phyloP scores from a whole-genome alignment of 495 filamentous ascomycete species.

The Tuber microsphaerosporum region DNA sequence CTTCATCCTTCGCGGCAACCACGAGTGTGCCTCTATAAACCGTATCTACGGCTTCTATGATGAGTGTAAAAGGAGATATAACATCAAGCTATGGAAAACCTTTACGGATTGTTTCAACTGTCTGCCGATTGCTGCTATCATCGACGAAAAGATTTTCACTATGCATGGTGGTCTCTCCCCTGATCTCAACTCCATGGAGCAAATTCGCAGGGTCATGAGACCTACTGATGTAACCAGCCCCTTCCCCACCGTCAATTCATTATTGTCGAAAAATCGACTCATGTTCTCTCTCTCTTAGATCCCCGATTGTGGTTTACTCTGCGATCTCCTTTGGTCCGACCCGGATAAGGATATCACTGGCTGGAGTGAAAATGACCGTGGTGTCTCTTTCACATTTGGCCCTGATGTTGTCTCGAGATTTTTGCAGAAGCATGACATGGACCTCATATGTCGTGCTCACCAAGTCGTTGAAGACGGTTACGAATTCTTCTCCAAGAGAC shows the following conservation, averaged over 20 bases:
- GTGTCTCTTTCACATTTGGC: conserved; percentile 97
- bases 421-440: conserved; percentile 99
- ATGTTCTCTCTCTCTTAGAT: conserved; percentile 55
- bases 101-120: conserved; percentile 99
- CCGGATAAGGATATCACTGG: conserved; percentile 99
- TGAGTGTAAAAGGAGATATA: conserved; percentile 97
- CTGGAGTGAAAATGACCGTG: conserved; percentile 98
- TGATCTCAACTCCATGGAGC: conserved; percentile 98
- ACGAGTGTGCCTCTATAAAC: conserved; percentile 99
- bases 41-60: conserved; percentile 99
- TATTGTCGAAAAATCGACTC: neutral
- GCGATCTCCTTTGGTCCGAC: conserved; percentile 96
- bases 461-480: conserved; percentile 99
- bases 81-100: conserved; percentile 99
- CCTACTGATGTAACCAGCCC: conserved; percentile 81
- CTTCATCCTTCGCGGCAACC: conserved; percentile 96
- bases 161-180: conserved; percentile 98
- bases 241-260: conserved; percentile 8
- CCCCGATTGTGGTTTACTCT: conserved; percentile 93
- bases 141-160: conserved; percentile 99
- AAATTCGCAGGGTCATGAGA: conserved; percentile 97
- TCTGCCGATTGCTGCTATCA: conserved; percentile 97
- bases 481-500: conserved; percentile 98
- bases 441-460: conserved; percentile 96
- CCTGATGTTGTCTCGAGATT: conserved; percentile 98